Conservation (phyloP, 1,284 basidiomycete genomes). For the Pyrrhoderma lamaoense region DNA sequence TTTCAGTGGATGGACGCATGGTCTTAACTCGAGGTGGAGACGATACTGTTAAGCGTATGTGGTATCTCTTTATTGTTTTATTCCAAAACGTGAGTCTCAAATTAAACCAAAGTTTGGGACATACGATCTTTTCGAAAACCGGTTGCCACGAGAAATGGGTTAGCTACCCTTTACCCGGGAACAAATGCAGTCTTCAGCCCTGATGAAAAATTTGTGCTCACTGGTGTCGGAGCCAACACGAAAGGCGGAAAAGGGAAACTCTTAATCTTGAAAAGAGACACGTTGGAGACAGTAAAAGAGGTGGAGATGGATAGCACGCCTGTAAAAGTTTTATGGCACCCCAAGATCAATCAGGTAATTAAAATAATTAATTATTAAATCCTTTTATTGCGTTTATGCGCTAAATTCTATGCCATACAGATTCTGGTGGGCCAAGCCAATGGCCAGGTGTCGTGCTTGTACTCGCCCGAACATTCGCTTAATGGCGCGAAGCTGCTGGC, state of each 20-base stretch:
- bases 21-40: conserved; percentile 87
- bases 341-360: conserved; percentile 92
- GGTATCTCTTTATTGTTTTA: conserved; percentile 8
- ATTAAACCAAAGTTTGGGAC: conserved; percentile 77
- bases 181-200: conserved; percentile 93
- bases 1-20: conserved; percentile 76
- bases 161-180: conserved; percentile 80
- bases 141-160: conserved; percentile 51
- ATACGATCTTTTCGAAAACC: conserved; percentile 84
- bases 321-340: conserved; percentile 87
- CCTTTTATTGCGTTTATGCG: neutral
- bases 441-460: conserved; percentile 83
- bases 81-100: conserved; percentile 16
- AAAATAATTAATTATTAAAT: neutral
- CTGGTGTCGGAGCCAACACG: conserved; percentile 62
- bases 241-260: conserved; percentile 67
- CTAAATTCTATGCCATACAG: conserved; percentile 35
- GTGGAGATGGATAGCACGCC: conserved; percentile 69
- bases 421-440: conserved; percentile 84
- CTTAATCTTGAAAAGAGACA: conserved; percentile 65
- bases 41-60: conserved; percentile 88
- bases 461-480: conserved; percentile 79
- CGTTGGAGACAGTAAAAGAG: conserved; percentile 59
- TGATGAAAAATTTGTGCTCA: conserved; percentile 80
- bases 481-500: conserved; percentile 89